These are phyloP conservation scores for Pontederia paniculata DNA, from an alignment of 176 grass and related monocot species.

Conservation along the genomic window DNA sequence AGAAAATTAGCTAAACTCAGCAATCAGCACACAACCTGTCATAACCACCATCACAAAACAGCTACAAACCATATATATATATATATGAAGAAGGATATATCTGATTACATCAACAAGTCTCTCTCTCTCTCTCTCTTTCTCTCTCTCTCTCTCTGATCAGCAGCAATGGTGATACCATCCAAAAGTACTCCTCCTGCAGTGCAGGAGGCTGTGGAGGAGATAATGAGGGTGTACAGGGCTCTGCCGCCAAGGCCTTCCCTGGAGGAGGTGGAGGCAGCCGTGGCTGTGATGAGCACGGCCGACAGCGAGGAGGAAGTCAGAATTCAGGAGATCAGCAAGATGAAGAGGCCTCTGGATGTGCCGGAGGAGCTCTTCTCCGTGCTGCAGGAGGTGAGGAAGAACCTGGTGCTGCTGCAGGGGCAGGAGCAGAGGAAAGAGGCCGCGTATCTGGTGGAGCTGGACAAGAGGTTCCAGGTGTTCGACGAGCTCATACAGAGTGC, in stretches of 20 bases:
- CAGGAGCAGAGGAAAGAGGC: conserved; percentile 80
- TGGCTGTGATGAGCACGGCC: conserved; percentile 45
- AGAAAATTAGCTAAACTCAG: too few relatives aligned
- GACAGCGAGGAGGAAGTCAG: conserved; percentile 53
- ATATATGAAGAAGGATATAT: too few relatives aligned
- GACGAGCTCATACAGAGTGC: conserved; percentile 75
- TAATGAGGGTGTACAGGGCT: conserved; percentile 53
- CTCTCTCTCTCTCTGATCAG: neutral
- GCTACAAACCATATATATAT: too few relatives aligned
- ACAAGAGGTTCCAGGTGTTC: conserved; percentile 54
- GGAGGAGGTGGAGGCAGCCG: conserved; percentile 72
- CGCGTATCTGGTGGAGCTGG: conserved; percentile 58
- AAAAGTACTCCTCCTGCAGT: conserved; percentile 11
- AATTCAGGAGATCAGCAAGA: conserved; percentile 32
- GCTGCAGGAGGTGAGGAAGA: conserved; percentile 59
- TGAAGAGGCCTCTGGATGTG: conserved; percentile 22
- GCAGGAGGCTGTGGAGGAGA: conserved; percentile 48
- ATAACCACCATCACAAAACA: too few relatives aligned
- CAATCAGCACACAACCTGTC: too few relatives aligned
- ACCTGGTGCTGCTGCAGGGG: conserved; percentile 36
- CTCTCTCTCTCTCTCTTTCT: neutral
- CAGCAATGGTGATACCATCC: conserved; percentile 18
- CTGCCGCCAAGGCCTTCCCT: conserved; percentile 56
- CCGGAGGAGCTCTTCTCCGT: conserved; percentile 54
- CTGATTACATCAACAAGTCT: neutral